Base-by-base conservation (phyloP, 257 asterid genomes). In the Solanum stenotomum region DNA sequence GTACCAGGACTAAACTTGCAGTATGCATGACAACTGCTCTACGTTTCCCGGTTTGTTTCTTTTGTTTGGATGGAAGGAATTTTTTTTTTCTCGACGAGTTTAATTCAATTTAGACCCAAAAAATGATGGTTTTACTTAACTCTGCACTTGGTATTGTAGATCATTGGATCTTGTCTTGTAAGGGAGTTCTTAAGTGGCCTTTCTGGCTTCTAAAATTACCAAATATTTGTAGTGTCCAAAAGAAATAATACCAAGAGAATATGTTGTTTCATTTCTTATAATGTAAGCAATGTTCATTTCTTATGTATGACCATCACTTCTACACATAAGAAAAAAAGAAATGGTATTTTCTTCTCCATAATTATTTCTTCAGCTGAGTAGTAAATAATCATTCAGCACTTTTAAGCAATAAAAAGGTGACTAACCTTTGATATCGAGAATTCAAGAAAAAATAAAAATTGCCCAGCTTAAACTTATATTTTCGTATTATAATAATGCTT, bases 1-100 rank as follows among this genome's bases (percentile, higher is more conserved):
- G 95, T 97, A 95, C 95, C 83, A 95, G 94, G 94, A 93, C 88
- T 94, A 90, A 49, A 93, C 85, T 68, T 46, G 15, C 85, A 67
- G 18, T 59, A 20, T 79, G 85, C 79, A 25, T 49, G 5, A 10
- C 86, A 20, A 49, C 71, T 82, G 13, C 29, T 23, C 61, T 65
- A 10, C 8, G 1, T 65, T 85, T 63, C 61, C 14, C 38, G 1
- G 86, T 82, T 82, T 82, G 86, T 82, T 31, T 82, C 44, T 49
- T 81, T 82, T 49, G 71, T 82, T 82, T 82, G 71, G 1, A 82
- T 49, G 70, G 71, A 82, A 49, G 44, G 44, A 29, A 29, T 27
- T 8, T 5, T 18, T 3, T 79, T 18, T 82, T 46, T 9, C 85
- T 49, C 31, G 1, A 10, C 12, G 16, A 82, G 86, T 82, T 76